Conservation (phyloP, 2,329 filamentous ascomycete genomes). For the Pseudogymnoascus sp. region DNA sequence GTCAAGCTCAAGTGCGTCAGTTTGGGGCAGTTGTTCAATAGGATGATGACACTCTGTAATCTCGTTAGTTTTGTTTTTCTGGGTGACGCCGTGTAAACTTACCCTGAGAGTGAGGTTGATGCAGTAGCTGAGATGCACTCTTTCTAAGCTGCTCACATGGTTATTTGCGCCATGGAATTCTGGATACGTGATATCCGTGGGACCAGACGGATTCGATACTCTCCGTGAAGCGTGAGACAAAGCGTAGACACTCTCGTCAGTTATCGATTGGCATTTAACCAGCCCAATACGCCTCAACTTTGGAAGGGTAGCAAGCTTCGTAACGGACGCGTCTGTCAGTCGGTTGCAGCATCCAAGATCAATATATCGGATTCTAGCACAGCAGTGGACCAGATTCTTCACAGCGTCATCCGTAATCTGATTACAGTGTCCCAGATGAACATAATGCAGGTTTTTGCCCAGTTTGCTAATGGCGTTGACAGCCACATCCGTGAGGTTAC, state of each 20-base stretch:
- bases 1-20: slow-evolving; percentile 92
- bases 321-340: slow-evolving; percentile 80
- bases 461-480: slow-evolving; percentile 81
- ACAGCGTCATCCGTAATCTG: slow-evolving; percentile 88
- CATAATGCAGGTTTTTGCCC: slow-evolving; percentile 93
- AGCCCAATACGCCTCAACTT: slow-evolving; percentile 92
- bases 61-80: slow-evolving; percentile 24
- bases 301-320: slow-evolving; percentile 72
- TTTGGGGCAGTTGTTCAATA: slow-evolving; percentile 85
- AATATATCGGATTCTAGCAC: slow-evolving; percentile 94
- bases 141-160: slow-evolving; percentile 50
- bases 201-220: slow-evolving; percentile 48
- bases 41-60: slow-evolving; percentile 70
- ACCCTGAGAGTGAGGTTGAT: slow-evolving; percentile 73
- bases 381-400: slow-evolving; percentile 70
- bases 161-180: neutral
- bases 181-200: slow-evolving; percentile 33
- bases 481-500: slow-evolving; percentile 80
- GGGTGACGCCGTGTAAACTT: slow-evolving; percentile 29
- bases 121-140: slow-evolving; percentile 95
- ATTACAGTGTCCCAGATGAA: slow-evolving; percentile 88
- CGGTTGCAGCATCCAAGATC: slow-evolving; percentile 91
- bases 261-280: slow-evolving; percentile 88
- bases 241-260: slow-evolving; percentile 78
- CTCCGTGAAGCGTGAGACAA: slow-evolving; percentile 57